phyloP scores from a whole-genome alignment of 139 green algal genomes.

The Ulvella scutata region DNA sequence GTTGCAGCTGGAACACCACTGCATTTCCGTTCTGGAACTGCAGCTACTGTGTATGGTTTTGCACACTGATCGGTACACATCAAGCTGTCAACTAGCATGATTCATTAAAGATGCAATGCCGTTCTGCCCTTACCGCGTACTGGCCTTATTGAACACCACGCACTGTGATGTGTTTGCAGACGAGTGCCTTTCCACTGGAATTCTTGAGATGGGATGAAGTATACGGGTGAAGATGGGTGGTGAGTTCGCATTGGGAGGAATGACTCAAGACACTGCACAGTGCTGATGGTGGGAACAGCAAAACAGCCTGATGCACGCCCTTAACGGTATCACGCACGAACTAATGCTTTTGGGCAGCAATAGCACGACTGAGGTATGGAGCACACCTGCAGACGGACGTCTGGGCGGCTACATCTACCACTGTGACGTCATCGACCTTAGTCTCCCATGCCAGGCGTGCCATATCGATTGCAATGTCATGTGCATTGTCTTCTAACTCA shows the following conservation, averaged over 20 bases:
- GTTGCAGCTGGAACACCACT: no score
- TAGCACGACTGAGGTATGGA: not conserved
- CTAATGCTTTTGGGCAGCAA: not conserved
- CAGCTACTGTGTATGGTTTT: not conserved
- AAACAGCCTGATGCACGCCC: no score
- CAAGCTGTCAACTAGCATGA: no score
- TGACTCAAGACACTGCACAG: not conserved
- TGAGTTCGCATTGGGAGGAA: not conserved
- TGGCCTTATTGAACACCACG: not conserved
- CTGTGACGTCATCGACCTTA: not conserved
- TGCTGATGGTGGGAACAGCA: not conserved
- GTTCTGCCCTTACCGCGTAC: not conserved
- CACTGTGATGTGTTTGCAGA: not conserved
- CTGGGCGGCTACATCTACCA: not conserved
- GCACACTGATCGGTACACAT: no score
- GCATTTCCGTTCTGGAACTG: not conserved
- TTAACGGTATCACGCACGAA: not conserved
- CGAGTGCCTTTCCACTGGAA: not conserved
- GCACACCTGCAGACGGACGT: not conserved
- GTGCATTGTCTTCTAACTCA: no score
- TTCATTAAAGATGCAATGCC: not conserved
- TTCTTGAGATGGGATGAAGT: not conserved
- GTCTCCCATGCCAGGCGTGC: not conserved
- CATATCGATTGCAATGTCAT: no score
- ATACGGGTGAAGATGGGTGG: not conserved